Conservation (phyloP, 2,329 filamentous ascomycete genomes). For the Paracoccidioides lutzii region DNA sequence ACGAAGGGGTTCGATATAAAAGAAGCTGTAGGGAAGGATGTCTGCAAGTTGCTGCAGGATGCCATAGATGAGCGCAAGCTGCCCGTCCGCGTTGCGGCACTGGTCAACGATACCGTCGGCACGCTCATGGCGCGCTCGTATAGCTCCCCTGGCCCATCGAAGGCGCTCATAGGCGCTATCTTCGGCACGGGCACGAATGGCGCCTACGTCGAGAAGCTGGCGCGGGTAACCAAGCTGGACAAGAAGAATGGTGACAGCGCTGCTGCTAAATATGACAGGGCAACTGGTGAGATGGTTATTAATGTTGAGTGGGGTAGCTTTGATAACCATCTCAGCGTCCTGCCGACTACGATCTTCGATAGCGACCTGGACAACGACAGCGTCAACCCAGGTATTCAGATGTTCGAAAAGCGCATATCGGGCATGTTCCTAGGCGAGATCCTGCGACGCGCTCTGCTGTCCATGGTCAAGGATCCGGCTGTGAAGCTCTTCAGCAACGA, state of each 20-base stretch:
- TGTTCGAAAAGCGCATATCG: constrained; percentile 97
- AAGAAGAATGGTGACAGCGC: constrained; percentile 33
- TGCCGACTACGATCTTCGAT: constrained; percentile 80
- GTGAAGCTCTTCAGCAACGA: constrained; percentile 66
- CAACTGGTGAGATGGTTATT: constrained; percentile 88
- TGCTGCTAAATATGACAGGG: constrained; percentile 50
- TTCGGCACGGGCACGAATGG: constrained; percentile 97
- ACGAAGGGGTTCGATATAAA: constrained; percentile 97
- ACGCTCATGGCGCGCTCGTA: constrained; percentile 97
- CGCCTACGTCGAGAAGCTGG: constrained; percentile 86
- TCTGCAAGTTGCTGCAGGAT: constrained; percentile 74
- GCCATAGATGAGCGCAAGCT: constrained; percentile 80
- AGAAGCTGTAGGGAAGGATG: constrained; percentile 89
- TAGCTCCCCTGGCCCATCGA: constrained; percentile 74
- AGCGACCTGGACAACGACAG: constrained; percentile 62
- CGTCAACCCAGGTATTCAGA: constrained; percentile 86
- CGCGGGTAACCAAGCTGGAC: constrained; percentile 66
- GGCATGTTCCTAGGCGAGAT: constrained; percentile 98
- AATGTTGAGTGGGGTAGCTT: constrained; percentile 99
- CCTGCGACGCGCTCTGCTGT: constrained; percentile 61
- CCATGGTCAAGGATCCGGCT: constrained; percentile 54
- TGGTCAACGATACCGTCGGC: constrained; percentile 96
- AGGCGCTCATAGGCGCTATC: constrained; percentile 84
- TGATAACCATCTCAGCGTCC: constrained; percentile 78
- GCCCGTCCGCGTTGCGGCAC: constrained; percentile 84